These are phyloP conservation scores for Croton laevigatus DNA, from an alignment of 441 rosid species.

Conservation along the genomic window DNA sequence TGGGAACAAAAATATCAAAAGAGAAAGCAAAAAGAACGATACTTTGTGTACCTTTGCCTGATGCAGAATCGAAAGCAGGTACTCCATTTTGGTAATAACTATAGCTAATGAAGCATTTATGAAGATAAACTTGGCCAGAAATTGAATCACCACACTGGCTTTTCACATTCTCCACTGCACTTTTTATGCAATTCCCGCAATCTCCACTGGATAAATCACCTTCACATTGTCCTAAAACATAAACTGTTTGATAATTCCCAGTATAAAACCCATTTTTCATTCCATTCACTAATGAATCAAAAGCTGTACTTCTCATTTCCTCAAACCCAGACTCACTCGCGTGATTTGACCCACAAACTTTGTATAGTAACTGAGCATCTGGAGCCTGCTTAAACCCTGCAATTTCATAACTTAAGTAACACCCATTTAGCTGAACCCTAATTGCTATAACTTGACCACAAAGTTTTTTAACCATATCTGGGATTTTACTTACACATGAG, in stretches of 20 bases:
- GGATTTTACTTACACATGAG: constrained; percentile 53
- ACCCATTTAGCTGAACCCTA: constrained; percentile 71
- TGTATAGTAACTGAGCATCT: constrained; percentile 54
- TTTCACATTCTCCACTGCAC: constrained; percentile 47
- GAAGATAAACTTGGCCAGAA: constrained; percentile 65
- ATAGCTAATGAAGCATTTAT: constrained; percentile 70
- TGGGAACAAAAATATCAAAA: neutral
- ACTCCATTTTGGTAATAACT: constrained; percentile 76
- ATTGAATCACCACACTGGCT: constrained; percentile 58
- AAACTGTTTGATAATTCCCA: constrained; percentile 58
- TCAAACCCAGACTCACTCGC: constrained; percentile 42
- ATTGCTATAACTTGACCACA: constrained; percentile 61
- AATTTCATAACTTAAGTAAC: constrained; percentile 63
- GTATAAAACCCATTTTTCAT: constrained; percentile 59
- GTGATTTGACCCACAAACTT: constrained; percentile 56
- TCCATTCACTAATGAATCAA: constrained; percentile 51
- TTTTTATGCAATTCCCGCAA: constrained; percentile 61
- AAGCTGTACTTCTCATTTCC: constrained; percentile 51
- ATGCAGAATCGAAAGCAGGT: constrained; percentile 41
- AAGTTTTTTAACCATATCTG: constrained; percentile 44
- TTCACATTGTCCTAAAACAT: constrained; percentile 79
- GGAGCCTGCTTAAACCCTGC: constrained; percentile 56
- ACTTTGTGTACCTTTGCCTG: constrained; percentile 37
- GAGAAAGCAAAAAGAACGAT: neutral
- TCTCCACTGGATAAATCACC: constrained; percentile 61